Percentiles rank a stretch among this genome's conserved stretches.
Evolutionary conservation across 2,329 filamentous ascomycete genomes (phyloP).

Genomic region (Botrytis porri): DNA sequence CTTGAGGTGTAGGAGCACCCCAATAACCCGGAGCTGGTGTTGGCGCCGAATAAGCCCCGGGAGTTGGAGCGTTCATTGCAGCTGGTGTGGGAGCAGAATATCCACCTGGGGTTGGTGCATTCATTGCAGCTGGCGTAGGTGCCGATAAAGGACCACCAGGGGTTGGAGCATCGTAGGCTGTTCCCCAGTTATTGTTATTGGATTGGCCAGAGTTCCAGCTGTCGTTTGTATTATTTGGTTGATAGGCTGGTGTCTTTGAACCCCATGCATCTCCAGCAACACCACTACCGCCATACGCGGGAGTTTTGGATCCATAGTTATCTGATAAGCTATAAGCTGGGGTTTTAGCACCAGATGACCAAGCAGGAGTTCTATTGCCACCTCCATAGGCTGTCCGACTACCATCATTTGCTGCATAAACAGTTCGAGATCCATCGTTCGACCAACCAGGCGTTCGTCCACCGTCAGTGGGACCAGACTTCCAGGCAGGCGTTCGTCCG

Average conservation of each 20-base stretch:
- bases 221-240: constrained; percentile 64
- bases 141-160: constrained; percentile 59
- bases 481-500: constrained; percentile 67
- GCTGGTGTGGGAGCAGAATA: constrained; percentile 49
- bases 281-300: constrained; percentile 64
- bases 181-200: constrained; percentile 40
- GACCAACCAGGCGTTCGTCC: constrained; percentile 68
- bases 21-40: constrained; percentile 59
- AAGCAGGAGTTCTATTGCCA: constrained; percentile 69
- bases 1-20: constrained; percentile 47
- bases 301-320: constrained; percentile 74
- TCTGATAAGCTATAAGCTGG: constrained; percentile 53
- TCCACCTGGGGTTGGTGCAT: constrained; percentile 70
- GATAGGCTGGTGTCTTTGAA: constrained; percentile 68
- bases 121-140: constrained; percentile 59
- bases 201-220: constrained; percentile 30
- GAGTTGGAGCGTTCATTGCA: constrained; percentile 49
- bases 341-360: constrained; percentile 75
- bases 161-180: constrained; percentile 65
- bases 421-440: constrained; percentile 60
- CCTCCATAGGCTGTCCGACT: constrained; percentile 71
- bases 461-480: constrained; percentile 44
- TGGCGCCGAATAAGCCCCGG: constrained; percentile 51
- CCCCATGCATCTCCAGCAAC: constrained; percentile 53
- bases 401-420: constrained; percentile 63